Evolutionary conservation across 495 filamentous ascomycete genomes (phyloP), one percentile per base, ranked within the genome.

Genomic region (Hypoxylon subgilvum): DNA sequence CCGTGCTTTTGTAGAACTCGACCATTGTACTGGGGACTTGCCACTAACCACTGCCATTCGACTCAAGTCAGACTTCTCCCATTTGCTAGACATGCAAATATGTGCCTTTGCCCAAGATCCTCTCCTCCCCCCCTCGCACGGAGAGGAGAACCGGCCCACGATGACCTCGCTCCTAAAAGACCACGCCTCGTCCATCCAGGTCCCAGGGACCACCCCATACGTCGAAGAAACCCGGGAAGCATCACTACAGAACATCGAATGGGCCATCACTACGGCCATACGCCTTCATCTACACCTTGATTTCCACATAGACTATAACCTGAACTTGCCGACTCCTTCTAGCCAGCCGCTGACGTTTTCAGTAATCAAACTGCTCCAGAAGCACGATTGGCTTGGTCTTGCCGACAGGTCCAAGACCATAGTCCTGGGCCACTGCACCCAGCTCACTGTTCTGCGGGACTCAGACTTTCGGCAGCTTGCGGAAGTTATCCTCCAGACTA

Each of bases 1-100:
- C 79, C 74, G 88, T 34, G 85, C 85, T 9, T 91, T 90, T 60
- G 87, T 89, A 12, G 89, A 91, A 70, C 78, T 91, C 1, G 89
- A 91, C 70, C 75, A 76, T 25, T 77, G 79, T 10, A 87, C 90
- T 2, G 68, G 74, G 6, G 69, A 74, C 49, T 79, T 79, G 40
- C 87, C 86, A 57, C 68, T 90, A 4, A 77, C 82, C 32, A 82
- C 79, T 18, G 86, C 82, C 0, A 58, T 86, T 25, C 69, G 58
- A 16, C 74, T 91, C 16, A 86, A 88, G 71, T 61, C 73, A 1
- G 70, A 80, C 38, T 89, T 84, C 70, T 54, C 65, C 7, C 73
- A 80, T 23, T 36, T 74, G 17, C 86, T 87, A 54, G 68, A 84
- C 14, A 74, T 90, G 4, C 87, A 91, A 61, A 79, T 92, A n/a